Percentiles rank a stretch among this genome's conserved stretches.
Evolutionary conservation across 2,329 filamentous ascomycete species (phyloP).

Genomic region (Aspergillus proliferans): DNA sequence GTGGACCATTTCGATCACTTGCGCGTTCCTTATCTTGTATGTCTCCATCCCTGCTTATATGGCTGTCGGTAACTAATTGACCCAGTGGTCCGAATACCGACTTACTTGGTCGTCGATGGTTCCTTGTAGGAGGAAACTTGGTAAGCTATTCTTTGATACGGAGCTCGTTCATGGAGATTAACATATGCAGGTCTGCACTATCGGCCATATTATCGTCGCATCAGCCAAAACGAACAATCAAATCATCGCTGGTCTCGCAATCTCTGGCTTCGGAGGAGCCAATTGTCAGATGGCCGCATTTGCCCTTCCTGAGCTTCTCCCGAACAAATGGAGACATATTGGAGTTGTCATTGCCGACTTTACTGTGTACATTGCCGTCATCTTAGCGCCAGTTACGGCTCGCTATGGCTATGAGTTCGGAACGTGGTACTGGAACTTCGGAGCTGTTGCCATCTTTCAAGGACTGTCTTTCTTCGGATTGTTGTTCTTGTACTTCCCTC

Average conservation of each 20-base stretch:
- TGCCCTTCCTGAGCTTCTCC: constrained; percentile 43
- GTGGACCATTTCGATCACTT: constrained; percentile 36
- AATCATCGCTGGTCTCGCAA: constrained; percentile 31
- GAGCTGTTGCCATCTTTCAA: constrained; percentile 37
- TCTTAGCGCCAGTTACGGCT: constrained; percentile 43
- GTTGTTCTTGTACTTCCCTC: constrained; percentile 37
- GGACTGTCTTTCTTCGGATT: constrained; percentile 42
- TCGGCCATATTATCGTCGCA: constrained; percentile 37
- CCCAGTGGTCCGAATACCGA: constrained; percentile 40
- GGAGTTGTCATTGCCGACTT: constrained; percentile 40
- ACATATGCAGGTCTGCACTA: constrained; percentile 20
- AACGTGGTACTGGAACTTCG: constrained; percentile 44
- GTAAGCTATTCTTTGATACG: constrained; percentile 17
- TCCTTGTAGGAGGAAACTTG: constrained; percentile 40
- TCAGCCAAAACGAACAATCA: constrained; percentile 27
- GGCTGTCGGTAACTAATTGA: background rate
- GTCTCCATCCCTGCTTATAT: background rate
- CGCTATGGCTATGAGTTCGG: constrained; percentile 27
- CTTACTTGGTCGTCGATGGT: constrained; percentile 44
- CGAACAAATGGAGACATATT: constrained; percentile 46
- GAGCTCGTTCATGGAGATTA: background rate
- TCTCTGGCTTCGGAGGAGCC: constrained; percentile 37
- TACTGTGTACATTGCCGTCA: constrained; percentile 40
- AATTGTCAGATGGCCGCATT: constrained; percentile 33
- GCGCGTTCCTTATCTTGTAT: constrained; percentile 37